Percentiles rank a stretch among this genome's conserved stretches.
These are phyloP conservation scores for Pinus tabuliformis DNA, from an alignment of 75 land plant genomes.

Conservation along the genomic window DNA sequence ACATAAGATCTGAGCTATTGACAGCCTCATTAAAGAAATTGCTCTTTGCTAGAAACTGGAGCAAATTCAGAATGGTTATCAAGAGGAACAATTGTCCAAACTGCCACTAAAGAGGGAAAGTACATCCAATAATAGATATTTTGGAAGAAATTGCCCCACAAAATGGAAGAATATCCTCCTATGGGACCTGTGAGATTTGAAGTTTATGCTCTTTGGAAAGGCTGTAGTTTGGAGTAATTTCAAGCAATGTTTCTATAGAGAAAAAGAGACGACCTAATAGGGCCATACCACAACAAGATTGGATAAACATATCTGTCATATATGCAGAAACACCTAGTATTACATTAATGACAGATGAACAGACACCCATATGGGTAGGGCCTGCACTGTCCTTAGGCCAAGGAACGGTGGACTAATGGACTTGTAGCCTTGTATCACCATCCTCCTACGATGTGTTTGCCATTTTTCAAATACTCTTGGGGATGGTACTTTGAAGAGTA, in stretches of 20 bases:
- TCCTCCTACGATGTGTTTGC: too few species aligned
- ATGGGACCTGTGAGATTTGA: not conserved
- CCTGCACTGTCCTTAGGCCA: too few species aligned
- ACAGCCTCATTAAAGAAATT: not conserved
- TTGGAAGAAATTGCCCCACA: not conserved
- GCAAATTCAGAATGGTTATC: not conserved
- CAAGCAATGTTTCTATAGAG: not conserved
- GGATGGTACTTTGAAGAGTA: too few species aligned
- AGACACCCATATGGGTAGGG: too few species aligned
- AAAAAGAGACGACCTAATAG: not conserved
- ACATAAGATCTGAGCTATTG: not conserved
- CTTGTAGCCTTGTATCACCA: too few species aligned
- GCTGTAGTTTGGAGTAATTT: not conserved
- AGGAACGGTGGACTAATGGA: too few species aligned
- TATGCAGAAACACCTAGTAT: not conserved
- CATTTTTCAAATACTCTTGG: too few species aligned
- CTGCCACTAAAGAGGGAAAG: not conserved
- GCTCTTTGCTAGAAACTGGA: constrained; percentile 7
- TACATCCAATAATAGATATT: not conserved
- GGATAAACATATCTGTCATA: not conserved
- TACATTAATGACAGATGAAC: too few species aligned
- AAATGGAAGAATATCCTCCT: not conserved
- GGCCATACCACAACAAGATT: not conserved
- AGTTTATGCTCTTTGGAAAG: not conserved
- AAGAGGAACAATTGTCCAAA: constrained; percentile 2